These are phyloP conservation scores for Thecaphora frezii DNA, from an alignment of 1,284 basidiomycete species.

Conservation along the genomic window DNA sequence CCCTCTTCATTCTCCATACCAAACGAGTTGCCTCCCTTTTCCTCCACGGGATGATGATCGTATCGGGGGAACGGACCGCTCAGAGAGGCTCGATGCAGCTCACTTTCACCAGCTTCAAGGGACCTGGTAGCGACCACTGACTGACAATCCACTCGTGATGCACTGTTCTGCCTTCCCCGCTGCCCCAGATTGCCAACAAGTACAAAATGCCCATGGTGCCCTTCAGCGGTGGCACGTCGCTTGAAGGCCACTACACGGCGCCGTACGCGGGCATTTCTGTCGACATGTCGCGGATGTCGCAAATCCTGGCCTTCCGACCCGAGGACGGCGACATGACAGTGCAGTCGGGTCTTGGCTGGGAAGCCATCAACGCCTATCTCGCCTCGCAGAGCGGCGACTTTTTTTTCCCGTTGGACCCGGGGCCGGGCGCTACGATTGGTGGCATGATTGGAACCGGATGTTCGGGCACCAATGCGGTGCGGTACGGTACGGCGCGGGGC, in stretches of 20 bases:
- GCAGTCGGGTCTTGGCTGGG: slow-evolving; percentile 76
- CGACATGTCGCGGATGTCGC: slow-evolving; percentile 81
- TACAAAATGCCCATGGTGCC: slow-evolving; percentile 73
- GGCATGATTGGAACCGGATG: slow-evolving; percentile 77
- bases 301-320: slow-evolving; percentile 63
- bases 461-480: slow-evolving; percentile 75
- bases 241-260: slow-evolving; percentile 54
- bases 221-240: slow-evolving; percentile 69
- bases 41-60: background rate
- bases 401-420: slow-evolving; percentile 78
- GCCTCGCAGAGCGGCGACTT: slow-evolving; percentile 72
- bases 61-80: too few relatives aligned
- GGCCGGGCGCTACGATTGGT: slow-evolving; percentile 74
- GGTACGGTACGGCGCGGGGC: slow-evolving; percentile 81
- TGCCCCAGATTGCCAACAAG: slow-evolving; percentile 65
- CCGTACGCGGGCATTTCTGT: slow-evolving; percentile 66
- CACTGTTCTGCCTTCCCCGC: background rate
- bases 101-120: too few relatives aligned
- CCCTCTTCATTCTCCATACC: background rate
- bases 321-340: slow-evolving; percentile 51
- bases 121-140: too few relatives aligned
- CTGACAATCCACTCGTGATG: too few relatives aligned
- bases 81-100: too few relatives aligned
- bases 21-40: too few relatives aligned
- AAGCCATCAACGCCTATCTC: slow-evolving; percentile 78